These are phyloP conservation scores for Alloteropsis angusta DNA, from an alignment of 202 grass and related monocot genomes.

Conservation along the genomic window DNA sequence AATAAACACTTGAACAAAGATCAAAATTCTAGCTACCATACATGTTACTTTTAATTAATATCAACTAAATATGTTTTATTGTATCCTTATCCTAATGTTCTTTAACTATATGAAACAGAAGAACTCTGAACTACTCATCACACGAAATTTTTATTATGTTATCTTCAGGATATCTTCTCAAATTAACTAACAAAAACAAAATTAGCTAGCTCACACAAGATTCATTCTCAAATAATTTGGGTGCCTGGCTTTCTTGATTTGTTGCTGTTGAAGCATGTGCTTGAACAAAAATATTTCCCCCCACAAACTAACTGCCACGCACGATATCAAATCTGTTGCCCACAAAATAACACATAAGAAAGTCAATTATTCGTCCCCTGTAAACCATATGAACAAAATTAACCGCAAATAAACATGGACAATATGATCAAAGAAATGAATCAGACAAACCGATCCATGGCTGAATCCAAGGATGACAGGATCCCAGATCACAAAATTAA, in stretches of 20 bases:
- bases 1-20: not conserved
- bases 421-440: not conserved
- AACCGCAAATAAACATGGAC: not conserved
- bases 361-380: not conserved
- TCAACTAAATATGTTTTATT: not conserved
- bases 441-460: not conserved
- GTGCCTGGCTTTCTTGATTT: not conserved
- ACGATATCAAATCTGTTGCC: not conserved
- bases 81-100: not conserved
- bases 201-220: not conserved
- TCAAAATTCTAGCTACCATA: not conserved
- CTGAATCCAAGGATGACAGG: not conserved
- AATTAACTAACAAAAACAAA: not conserved
- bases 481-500: not conserved
- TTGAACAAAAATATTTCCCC: not conserved
- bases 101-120: not conserved
- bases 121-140: not conserved
- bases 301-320: not conserved
- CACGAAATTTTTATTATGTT: not conserved
- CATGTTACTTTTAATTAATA: not conserved
- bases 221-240: not conserved
- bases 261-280: not conserved
- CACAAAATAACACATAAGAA: not conserved
- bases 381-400: not conserved
- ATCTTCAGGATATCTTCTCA: not conserved